phyloP scores from a whole-genome alignment of 176 grass and related monocot species.

The Triticum monococcum region DNA sequence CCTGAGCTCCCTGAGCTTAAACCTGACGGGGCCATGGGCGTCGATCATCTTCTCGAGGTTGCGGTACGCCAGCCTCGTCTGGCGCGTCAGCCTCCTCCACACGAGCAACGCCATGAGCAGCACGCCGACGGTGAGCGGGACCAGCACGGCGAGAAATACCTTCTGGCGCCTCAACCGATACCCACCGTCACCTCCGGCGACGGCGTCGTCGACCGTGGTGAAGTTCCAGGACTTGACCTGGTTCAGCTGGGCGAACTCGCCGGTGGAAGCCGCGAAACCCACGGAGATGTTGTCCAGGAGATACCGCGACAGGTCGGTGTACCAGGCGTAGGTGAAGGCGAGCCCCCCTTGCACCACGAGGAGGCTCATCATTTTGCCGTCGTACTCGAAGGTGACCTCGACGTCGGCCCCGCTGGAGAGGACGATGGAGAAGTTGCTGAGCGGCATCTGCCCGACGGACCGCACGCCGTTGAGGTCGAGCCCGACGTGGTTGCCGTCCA shows the following conservation, averaged over 20 bases:
- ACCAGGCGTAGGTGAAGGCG: fast-evolving
- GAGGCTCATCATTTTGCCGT: not conserved
- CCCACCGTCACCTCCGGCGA: not conserved
- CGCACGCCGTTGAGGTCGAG: conserved; percentile 43
- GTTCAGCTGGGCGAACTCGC: conserved; percentile 28
- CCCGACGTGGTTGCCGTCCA: conserved; percentile 47
- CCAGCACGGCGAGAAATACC: not conserved
- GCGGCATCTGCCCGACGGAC: not conserved
- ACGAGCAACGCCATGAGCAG: not conserved
- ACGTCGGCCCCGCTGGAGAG: conserved; percentile 25
- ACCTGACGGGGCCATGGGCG: conserved; percentile 30
- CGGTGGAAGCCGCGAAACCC: conserved; percentile 25
- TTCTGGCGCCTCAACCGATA: not conserved
- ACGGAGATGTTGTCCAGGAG: conserved; percentile 14
- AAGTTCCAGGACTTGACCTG: conserved; percentile 38
- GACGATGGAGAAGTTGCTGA: conserved; percentile 36
- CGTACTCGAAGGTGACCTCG: not conserved
- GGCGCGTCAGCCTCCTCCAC: conserved; percentile 13
- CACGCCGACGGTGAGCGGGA: not conserved
- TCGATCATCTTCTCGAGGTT: conserved; percentile 58
- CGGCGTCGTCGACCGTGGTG: not conserved
- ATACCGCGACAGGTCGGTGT: not conserved
- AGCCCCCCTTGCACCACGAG: not conserved
- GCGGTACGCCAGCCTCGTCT: conserved; percentile 28
- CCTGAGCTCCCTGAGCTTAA: conserved; percentile 44